These are phyloP conservation scores for Fomitopsis betulina DNA, from an alignment of 1,284 basidiomycete species.

Conservation along the genomic window DNA sequence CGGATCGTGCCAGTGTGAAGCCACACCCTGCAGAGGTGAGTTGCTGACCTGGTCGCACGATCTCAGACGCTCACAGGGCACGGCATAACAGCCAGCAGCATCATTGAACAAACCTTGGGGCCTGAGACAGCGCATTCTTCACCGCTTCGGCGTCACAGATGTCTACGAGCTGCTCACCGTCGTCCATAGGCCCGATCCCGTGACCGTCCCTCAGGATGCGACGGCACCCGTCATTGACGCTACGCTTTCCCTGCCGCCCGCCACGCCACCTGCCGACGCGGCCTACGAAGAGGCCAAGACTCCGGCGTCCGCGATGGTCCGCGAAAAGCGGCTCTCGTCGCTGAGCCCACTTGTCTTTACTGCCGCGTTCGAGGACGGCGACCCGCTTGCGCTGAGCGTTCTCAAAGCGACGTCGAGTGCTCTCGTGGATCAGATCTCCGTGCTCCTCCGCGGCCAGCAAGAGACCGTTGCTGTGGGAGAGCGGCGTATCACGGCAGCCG, in stretches of 20 bases:
- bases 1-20: conserved; percentile 49
- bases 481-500: conserved; percentile 44
- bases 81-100: neutral
- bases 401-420: conserved; percentile 44
- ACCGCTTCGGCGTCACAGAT: conserved; percentile 49
- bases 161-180: conserved; percentile 58
- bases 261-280: neutral
- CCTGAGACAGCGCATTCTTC: conserved; percentile 37
- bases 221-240: conserved; percentile 32
- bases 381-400: conserved; percentile 57
- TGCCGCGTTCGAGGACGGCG: conserved; percentile 60
- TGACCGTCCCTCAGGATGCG: conserved; percentile 12
- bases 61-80: neutral
- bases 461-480: conserved; percentile 19
- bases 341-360: conserved; percentile 70
- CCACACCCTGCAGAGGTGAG: neutral
- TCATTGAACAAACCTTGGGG: conserved; percentile 11
- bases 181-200: conserved; percentile 54
- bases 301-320: conserved; percentile 26
- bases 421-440: conserved; percentile 58
- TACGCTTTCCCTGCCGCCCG: neutral
- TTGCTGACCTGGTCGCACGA: neutral
- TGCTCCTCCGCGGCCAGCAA: conserved; percentile 37
- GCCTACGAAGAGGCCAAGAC: neutral
- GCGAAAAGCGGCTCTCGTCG: conserved; percentile 71